Conservation (phyloP, 768 basidiomycete species). For the Cystofilobasidium capitatum region DNA sequence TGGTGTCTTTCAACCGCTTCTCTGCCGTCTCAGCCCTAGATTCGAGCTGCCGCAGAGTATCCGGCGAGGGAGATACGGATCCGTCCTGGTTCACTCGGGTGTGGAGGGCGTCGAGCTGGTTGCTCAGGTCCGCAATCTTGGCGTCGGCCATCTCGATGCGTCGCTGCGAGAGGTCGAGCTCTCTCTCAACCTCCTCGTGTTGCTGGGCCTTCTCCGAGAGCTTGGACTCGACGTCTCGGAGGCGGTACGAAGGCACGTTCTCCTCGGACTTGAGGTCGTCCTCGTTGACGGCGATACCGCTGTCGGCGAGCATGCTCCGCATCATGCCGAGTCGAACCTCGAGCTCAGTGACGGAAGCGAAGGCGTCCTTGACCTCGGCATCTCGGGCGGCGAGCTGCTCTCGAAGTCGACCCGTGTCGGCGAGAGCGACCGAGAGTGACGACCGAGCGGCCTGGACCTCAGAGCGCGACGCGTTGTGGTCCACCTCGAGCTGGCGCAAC, state of each 20-base stretch:
- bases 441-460: slow-evolving; percentile 54
- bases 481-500: slow-evolving; percentile 55
- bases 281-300: slow-evolving; percentile 70
- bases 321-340: slow-evolving; percentile 67
- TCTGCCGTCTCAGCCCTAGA: slow-evolving; percentile 38
- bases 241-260: slow-evolving; percentile 25
- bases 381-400: slow-evolving; percentile 64
- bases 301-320: slow-evolving; percentile 76
- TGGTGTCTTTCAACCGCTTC: slow-evolving; percentile 47
- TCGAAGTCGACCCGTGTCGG: slow-evolving; percentile 59
- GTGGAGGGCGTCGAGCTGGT: slow-evolving; percentile 48
- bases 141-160: slow-evolving; percentile 63
- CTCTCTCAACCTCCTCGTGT: slow-evolving; percentile 65
- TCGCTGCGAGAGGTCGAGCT: slow-evolving; percentile 56
- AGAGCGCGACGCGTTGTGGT: slow-evolving; percentile 55
- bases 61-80: slow-evolving; percentile 36
- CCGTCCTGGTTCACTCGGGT: slow-evolving; percentile 59
- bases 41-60: slow-evolving; percentile 28
- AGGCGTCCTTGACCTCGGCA: slow-evolving; percentile 52
- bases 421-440: slow-evolving; percentile 52
- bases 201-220: slow-evolving; percentile 62
- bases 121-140: slow-evolving; percentile 55
- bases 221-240: slow-evolving; percentile 63
- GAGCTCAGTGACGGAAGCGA: slow-evolving; percentile 58
- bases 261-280: slow-evolving; percentile 45